Evolutionary conservation across 352 stramenopile species (phyloP).

Genomic region (Sclerospora graminicola): DNA sequence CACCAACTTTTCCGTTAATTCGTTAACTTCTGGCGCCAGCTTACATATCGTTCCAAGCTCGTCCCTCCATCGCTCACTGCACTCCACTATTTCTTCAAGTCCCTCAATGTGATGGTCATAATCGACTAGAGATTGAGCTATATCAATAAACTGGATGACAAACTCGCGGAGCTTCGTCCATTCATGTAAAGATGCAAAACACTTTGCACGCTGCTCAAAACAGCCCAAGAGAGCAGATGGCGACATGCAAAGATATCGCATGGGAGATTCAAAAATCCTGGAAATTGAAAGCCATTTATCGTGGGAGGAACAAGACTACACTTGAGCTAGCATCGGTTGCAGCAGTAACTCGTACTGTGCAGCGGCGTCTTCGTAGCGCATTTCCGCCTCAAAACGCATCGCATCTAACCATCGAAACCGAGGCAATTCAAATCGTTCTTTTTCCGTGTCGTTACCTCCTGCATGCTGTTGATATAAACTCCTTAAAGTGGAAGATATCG

Average conservation of each 20-base stretch:
- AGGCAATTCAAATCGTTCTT: conserved; percentile 9
- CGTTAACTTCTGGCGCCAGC: conserved; percentile 12
- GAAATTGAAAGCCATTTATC: not conserved
- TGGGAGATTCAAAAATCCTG: conserved; percentile 20
- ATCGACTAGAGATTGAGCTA: conserved; percentile 16
- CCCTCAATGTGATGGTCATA: conserved; percentile 12
- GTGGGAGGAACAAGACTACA: not conserved
- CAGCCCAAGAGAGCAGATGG: conserved; percentile 25
- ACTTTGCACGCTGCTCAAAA: conserved; percentile 39
- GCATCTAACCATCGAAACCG: conserved; percentile 33
- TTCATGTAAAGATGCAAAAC: conserved; percentile 29
- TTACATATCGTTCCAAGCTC: conserved; percentile 22
- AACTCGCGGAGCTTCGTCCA: conserved; percentile 34
- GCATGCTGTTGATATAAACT: conserved; percentile 13
- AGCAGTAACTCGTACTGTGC: conserved; percentile 33
- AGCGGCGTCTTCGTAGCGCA: conserved; percentile 58
- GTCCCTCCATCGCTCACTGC: conserved; percentile 23
- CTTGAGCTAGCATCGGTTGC: conserved; percentile 14
- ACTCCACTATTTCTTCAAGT: conserved; percentile 23
- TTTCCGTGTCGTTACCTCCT: conserved; percentile 3
- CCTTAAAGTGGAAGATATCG: conserved; percentile 18
- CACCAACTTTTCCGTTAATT: not conserved
- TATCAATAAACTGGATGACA: conserved; percentile 15
- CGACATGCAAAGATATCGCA: conserved; percentile 28
- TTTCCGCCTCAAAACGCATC: conserved; percentile 34